Evolutionary conservation across 2,329 filamentous ascomycete genomes (phyloP), one percentile per base, ranked within the genome.

Genomic region (Epichloe hybrida): DNA sequence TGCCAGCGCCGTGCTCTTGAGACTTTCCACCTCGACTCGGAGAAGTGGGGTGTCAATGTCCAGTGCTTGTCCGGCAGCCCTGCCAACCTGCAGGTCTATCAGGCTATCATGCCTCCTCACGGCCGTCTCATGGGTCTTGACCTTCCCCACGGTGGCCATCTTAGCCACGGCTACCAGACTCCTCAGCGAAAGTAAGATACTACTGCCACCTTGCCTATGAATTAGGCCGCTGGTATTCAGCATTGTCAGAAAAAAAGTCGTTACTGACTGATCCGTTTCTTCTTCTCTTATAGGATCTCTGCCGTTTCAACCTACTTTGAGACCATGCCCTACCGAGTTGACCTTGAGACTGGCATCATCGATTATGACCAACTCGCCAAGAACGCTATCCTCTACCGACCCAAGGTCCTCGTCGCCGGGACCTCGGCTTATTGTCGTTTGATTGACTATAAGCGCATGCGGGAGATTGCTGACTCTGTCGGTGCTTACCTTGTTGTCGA

Each of bases 261-360:
- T 21, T 43, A 11, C 46, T 49, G 12, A 39, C 31, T 36, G 20
- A 50, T 40, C 52, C 27, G 1, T 17, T 9, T 36, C 12, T n/a
- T 15, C 6, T 46, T 15, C 17, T 12, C 6, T 27, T 37, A 3
- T 27, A 83, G 77, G 75, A 98, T 98, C 70, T 97, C 91, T 50
- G 89, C 89, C 54, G 86, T 98, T 61, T 97, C 91, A 39, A 97
- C 91, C 64, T 98, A 98, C 80, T 98, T 97, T 67, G 91, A 98
- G 79, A 98, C 93, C 53, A 84, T 98, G 72, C 93, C 93, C 51
- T 98, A 98, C 79, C 84, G 89, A 55, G 84, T 97, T 56, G 77
- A 93, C 69, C 79, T 87, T 61, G 80, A 86, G 63, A 97, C 93
- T 35, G 93, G 93, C 60, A 83, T 97, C 69, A 98, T 98, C 64